Base-by-base conservation (phyloP, 1,284 basidiomycete species). In the Spongispora temasekensis region DNA sequence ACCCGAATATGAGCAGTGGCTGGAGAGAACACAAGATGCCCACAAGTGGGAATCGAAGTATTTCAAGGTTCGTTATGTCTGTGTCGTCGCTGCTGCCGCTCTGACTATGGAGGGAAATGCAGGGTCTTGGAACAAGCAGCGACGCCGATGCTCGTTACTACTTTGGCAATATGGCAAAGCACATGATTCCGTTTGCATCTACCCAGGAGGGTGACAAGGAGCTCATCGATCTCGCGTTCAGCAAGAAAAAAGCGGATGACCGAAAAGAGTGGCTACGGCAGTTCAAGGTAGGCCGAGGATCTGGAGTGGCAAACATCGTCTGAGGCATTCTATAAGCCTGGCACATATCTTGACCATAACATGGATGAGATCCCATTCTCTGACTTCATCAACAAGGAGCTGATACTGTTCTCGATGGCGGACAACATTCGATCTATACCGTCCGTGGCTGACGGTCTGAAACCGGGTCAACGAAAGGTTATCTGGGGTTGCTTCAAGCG, bases 371-470 rank as follows among this genome's bases (percentile, higher is more conserved):
- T 99, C 60, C 88, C 94, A 0, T 92, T 91, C 71, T 85, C 89
- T 2, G 96, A 99, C 72, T 99, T 99, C 74, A 96, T 99, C 80
- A 98, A 99, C 82, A 95, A 90, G 77, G 97, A 99, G 75, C 81
- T 99, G 52, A 98, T 99, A 65, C 83, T 98, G 30, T 99, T 99
- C 84, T 99, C 97, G 3, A 98, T 99, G 95, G 97, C 97, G 5
- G 97, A 99, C 75, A 97, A 97, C 69, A 86, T 98, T 68, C 94
- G 95, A 69, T 96, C 97, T 21, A 96, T 99, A 67, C 94, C 97
- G 21, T 95, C 93, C 1, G 86, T 95, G 17, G 89, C 91, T 6
- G 97, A 99, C 73, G 97, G 97, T 35, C 81, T 99, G 65, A 99
- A 99, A 77, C 97, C 97, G n/a, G 97, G 96, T 76, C 97, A 99